Conservation (phyloP, 2,329 filamentous ascomycete genomes). For the Colletotrichum sp. region DNA sequence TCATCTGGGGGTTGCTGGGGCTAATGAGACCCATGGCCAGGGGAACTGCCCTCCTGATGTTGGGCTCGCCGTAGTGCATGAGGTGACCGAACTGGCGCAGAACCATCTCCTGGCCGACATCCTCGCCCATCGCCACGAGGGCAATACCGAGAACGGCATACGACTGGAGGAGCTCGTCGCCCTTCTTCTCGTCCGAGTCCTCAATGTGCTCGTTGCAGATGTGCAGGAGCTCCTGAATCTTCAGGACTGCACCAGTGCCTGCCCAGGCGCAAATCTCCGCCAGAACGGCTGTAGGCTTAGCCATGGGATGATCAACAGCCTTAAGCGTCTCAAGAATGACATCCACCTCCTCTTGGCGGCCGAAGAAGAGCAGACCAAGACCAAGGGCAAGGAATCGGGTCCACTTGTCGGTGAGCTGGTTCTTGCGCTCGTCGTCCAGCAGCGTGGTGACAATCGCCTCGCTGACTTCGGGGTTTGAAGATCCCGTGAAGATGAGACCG, state of each 20-base stretch:
- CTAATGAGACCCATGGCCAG: constrained; percentile 96
- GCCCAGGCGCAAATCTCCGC: constrained; percentile 98
- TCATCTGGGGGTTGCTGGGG: constrained; percentile 99
- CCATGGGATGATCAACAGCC: constrained; percentile 95
- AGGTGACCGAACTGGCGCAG: constrained; percentile 95
- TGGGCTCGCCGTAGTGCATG: constrained; percentile 98
- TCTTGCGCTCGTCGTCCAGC: constrained; percentile 90
- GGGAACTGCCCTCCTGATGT: constrained; percentile 95
- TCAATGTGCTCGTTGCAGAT: constrained; percentile 98
- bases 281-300: constrained; percentile 91
- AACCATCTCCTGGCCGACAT: constrained; percentile 98
- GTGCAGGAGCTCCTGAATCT: constrained; percentile 95
- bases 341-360: constrained; percentile 97
- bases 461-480: constrained; percentile 87
- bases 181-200: constrained; percentile 92
- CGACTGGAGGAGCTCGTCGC: constrained; percentile 91
- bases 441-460: constrained; percentile 92
- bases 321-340: constrained; percentile 96
- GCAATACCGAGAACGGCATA: constrained; percentile 96
- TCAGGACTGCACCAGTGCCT: constrained; percentile 93
- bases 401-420: constrained; percentile 97
- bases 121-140: constrained; percentile 96
- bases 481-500: constrained; percentile 91
- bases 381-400: constrained; percentile 95
- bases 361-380: constrained; percentile 92